These are phyloP conservation scores for Crucibulum laeve DNA, from an alignment of 768 basidiomycete genomes.

Conservation along the genomic window DNA sequence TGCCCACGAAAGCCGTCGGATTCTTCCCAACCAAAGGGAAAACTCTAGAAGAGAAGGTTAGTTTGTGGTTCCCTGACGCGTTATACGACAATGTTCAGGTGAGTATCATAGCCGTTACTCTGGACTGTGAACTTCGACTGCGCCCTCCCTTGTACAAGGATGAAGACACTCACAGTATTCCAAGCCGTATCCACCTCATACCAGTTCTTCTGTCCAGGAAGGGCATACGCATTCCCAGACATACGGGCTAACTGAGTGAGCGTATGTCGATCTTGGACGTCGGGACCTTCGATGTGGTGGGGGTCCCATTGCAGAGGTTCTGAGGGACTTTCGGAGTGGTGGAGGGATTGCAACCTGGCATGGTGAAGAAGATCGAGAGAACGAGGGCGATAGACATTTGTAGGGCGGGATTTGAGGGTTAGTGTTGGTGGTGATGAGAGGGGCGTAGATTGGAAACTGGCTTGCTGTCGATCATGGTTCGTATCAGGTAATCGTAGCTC, in stretches of 20 bases:
- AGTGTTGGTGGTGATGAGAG: not conserved
- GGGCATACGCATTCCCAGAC: constrained; percentile 84
- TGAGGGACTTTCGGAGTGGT: constrained; percentile 33
- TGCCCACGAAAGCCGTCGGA: constrained; percentile 85
- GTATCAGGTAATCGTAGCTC: no score
- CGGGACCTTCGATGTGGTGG: constrained; percentile 64
- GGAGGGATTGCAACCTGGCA: constrained; percentile 50
- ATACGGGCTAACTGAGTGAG: constrained; percentile 82
- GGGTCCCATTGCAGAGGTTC: constrained; percentile 65
- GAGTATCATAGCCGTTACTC: no score
- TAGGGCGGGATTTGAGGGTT: constrained; percentile 44
- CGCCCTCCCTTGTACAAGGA: constrained; percentile 14
- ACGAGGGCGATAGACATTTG: constrained; percentile 57
- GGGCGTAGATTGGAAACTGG: not conserved
- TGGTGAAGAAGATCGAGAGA: constrained; percentile 45
- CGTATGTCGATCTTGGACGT: constrained; percentile 76
- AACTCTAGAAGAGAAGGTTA: constrained; percentile 60
- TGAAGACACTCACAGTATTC: constrained; percentile 44
- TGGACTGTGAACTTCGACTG: no score
- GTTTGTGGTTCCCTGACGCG: no score
- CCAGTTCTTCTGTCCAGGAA: constrained; percentile 71
- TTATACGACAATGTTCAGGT: no score
- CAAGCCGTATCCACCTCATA: constrained; percentile 73
- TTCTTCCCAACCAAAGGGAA: constrained; percentile 77
- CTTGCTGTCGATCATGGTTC: no score